Percentiles rank a stretch among this genome's conserved stretches.
These are phyloP conservation scores for Backusella australiensis DNA, from an alignment of 192 early-diverging fungal species.

Conservation along the genomic window DNA sequence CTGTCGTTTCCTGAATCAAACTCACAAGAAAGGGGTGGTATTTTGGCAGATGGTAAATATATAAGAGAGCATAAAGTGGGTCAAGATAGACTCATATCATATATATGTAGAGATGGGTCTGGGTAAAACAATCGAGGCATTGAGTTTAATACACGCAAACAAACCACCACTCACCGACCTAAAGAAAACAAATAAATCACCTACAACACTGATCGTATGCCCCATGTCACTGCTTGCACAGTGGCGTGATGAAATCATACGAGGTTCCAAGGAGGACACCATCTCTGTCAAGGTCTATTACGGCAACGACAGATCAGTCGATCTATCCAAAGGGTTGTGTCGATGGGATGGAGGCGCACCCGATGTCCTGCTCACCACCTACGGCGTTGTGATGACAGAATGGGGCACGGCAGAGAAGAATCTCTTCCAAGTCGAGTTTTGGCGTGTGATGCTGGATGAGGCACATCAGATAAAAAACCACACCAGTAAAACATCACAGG, in stretches of 20 bases:
- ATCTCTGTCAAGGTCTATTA: constrained; percentile 49
- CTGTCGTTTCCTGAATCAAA: constrained; percentile 46
- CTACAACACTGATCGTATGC: constrained; percentile 52
- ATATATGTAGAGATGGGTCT: constrained; percentile 47
- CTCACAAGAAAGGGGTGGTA: constrained; percentile 47
- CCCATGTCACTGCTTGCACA: constrained; percentile 54
- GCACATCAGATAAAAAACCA: constrained; percentile 91
- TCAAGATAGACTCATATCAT: no score
- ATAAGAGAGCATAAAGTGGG: no score
- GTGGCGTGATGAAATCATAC: constrained; percentile 50
- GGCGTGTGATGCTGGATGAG: constrained; percentile 90
- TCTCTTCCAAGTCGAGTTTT: constrained; percentile 73
- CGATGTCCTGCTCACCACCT: constrained; percentile 52
- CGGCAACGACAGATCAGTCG: constrained; percentile 31
- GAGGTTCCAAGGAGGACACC: constrained; percentile 36
- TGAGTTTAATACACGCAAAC: constrained; percentile 53
- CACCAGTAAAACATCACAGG: constrained; percentile 70
- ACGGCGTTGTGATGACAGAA: constrained; percentile 48
- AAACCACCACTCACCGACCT: background rate
- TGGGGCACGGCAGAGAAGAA: constrained; percentile 7
- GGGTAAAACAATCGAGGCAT: constrained; percentile 60
- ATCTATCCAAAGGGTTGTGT: constrained; percentile 25
- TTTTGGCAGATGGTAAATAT: constrained; percentile 49
- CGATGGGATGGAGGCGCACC: constrained; percentile 39
- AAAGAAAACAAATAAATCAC: constrained; percentile 26